Percentiles rank a stretch among this genome's conserved stretches.
Conservation (phyloP, 495 filamentous ascomycete species). For the Beverwykella pulmonaria region DNA sequence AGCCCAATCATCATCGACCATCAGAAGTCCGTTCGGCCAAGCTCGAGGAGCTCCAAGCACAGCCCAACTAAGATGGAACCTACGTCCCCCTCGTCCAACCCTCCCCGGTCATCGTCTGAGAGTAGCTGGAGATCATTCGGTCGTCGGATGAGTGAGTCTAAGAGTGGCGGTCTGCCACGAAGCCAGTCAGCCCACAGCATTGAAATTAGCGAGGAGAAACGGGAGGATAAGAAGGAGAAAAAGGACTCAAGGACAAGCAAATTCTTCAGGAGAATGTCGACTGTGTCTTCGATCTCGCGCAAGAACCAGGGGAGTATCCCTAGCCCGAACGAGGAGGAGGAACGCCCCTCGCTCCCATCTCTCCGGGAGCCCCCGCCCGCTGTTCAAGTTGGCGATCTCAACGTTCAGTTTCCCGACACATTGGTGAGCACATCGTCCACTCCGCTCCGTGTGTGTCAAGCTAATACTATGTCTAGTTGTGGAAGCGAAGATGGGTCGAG, state of each 20-base stretch:
- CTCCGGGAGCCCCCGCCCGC: slow-evolving; percentile 50
- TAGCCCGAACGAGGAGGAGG: slow-evolving; percentile 65
- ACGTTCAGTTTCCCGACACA: slow-evolving; percentile 91
- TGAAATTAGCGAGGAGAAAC: slow-evolving; percentile 47
- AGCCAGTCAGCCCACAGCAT: slow-evolving; percentile 48
- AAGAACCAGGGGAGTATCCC: slow-evolving; percentile 56
- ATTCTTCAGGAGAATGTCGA: slow-evolving; percentile 72
- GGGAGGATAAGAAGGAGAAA: slow-evolving; percentile 55
- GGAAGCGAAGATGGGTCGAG: slow-evolving; percentile 83
- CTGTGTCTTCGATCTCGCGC: slow-evolving; percentile 50
- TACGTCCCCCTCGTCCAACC: slow-evolving; percentile 39
- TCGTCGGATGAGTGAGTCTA: slow-evolving; percentile 47
- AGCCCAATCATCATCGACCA: slow-evolving; percentile 74
- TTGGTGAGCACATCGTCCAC: slow-evolving; percentile 50
- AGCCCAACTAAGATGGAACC: slow-evolving; percentile 36
- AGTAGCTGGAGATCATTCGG: slow-evolving; percentile 47
- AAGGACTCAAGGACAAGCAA: slow-evolving; percentile 69
- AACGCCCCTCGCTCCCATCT: slow-evolving; percentile 49
- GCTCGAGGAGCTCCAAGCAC: slow-evolving; percentile 21
- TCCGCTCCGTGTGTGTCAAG: background rate
- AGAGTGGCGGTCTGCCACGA: slow-evolving; percentile 47
- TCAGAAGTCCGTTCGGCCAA: slow-evolving; percentile 51
- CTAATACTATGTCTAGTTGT: slow-evolving; percentile 54
- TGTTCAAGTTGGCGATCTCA: slow-evolving; percentile 70
- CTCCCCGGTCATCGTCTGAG: slow-evolving; percentile 44